A percentile compares a stretch with the other conserved stretches of the same genome.
Evolutionary conservation across 352 stramenopile genomes (phyloP).

Genomic region (Detonula confervacea): DNA sequence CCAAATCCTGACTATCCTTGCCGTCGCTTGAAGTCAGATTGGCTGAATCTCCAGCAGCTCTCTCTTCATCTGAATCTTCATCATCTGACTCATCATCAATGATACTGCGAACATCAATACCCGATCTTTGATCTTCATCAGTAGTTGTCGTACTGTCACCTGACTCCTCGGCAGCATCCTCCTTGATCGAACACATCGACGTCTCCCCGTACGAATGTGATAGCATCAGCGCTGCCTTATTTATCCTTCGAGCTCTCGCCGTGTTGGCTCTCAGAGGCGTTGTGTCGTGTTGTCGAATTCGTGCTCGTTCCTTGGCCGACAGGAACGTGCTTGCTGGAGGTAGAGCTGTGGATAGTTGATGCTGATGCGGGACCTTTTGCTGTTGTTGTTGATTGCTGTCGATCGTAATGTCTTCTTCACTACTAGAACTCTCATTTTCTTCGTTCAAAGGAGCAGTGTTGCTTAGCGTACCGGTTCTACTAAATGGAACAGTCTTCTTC

Average conservation of each 20-base stretch:
- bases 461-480: neutral
- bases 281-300: constrained; percentile 45
- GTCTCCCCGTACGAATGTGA: neutral
- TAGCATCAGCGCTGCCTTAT: neutral
- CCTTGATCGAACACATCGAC: constrained; percentile 6
- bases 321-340: constrained; percentile 22
- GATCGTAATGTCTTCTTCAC: neutral
- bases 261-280: constrained; percentile 48
- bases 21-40: too few species aligned
- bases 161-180: neutral
- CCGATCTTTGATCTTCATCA: neutral
- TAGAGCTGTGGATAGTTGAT: neutral
- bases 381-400: too few species aligned
- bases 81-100: too few species aligned
- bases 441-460: too few species aligned
- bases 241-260: constrained; percentile 3
- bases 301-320: constrained; percentile 3
- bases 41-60: too few species aligned
- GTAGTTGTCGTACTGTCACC: neutral
- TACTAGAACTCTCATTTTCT: neutral
- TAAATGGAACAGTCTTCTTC: neutral
- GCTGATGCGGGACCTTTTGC: neutral
- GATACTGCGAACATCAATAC: neutral
- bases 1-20: too few species aligned
- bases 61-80: too few species aligned